Base-by-base conservation (phyloP, 495 filamentous ascomycete species). In the Opeltia flavorubescens region DNA sequence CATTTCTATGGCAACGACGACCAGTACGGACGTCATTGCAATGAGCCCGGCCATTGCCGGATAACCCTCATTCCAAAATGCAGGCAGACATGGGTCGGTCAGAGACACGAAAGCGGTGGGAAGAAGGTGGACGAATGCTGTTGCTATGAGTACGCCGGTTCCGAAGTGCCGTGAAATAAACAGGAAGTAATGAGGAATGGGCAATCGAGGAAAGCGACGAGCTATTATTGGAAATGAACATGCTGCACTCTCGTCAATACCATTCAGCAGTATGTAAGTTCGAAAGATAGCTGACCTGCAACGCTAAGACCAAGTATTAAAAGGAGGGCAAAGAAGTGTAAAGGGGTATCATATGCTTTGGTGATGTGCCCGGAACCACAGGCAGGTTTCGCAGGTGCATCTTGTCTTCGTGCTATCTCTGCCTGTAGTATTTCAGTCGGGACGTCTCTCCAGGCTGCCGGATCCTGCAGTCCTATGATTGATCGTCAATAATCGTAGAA, bases 61-160 rank as follows among this genome's bases (percentile, higher is more conserved):
- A 59, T 86, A 93, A 23, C 71, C 70, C 36, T 76, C 55, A 55
- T 74, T 89, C 74, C 84, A 89, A 52, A 81, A 77, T 17, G 63
- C 58, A 26, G 86, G 83, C 1, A 93, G 78, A 58, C 86, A 93
- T 38, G 81, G 77, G 55, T 89, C 81, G 18, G 80, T 85, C 27
- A 93, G 68, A 6, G 85, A 89, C 31, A 73, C 62, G 59, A 89
- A 89, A 27, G 86, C 86, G 2, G 84, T 89, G 9, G 86, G 86
- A 4, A 93, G 80, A 34, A 80, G 60, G 61, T 91, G 86, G 23
- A 91, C 86, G 57, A 93, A 93, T 35, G 86, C 85, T n/a, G 86
- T 89, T 17, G 86, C 84, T 50, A 91, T 83, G 26, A 93, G 65
- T 7, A 93, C 86, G 20, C 86, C 86, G 4, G 86, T 91, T 30